Evolutionary conservation across 2,329 filamentous ascomycete genomes (phyloP).

Genomic region (Zasmidium angulare): DNA sequence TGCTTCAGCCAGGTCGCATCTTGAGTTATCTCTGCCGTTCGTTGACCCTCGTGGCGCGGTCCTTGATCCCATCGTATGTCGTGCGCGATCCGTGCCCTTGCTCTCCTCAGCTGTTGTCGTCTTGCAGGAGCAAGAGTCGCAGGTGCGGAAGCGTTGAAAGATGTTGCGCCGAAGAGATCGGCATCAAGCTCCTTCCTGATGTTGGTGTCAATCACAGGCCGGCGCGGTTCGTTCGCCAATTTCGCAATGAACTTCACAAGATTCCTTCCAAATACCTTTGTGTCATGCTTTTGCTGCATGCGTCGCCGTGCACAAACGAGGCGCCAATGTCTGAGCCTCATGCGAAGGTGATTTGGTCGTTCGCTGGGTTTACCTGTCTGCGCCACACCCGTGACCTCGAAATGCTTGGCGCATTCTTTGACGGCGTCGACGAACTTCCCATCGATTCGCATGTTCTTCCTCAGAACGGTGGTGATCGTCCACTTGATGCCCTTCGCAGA

Average conservation of each 20-base stretch:
- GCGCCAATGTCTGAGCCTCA: neutral
- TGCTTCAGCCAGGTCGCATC: slow-evolving; percentile 1
- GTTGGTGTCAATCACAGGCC: neutral
- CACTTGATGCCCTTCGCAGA: slow-evolving; percentile 27
- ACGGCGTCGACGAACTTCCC: slow-evolving; percentile 22
- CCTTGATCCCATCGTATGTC: neutral
- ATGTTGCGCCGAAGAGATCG: neutral
- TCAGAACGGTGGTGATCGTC: slow-evolving; percentile 30
- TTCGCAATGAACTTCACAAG: slow-evolving; percentile 13
- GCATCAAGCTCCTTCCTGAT: slow-evolving; percentile 5
- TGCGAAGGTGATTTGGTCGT: neutral
- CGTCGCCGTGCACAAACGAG: slow-evolving; percentile 10
- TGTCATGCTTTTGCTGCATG: slow-evolving; percentile 11
- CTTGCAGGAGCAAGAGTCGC: neutral
- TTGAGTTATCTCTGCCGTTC: neutral
- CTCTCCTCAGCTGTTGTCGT: neutral
- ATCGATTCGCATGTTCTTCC: slow-evolving; percentile 30
- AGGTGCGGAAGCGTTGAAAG: neutral
- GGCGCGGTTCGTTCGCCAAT: slow-evolving; percentile 1
- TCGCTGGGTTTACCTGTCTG: neutral
- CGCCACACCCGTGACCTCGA: neutral
- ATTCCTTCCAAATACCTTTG: slow-evolving; percentile 17
- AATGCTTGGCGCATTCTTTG: neutral
- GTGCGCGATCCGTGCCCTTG: neutral
- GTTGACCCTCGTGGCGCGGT: neutral